phyloP scores from a whole-genome alignment of 2,329 filamentous ascomycete species.

The Talaromyces piceae region DNA sequence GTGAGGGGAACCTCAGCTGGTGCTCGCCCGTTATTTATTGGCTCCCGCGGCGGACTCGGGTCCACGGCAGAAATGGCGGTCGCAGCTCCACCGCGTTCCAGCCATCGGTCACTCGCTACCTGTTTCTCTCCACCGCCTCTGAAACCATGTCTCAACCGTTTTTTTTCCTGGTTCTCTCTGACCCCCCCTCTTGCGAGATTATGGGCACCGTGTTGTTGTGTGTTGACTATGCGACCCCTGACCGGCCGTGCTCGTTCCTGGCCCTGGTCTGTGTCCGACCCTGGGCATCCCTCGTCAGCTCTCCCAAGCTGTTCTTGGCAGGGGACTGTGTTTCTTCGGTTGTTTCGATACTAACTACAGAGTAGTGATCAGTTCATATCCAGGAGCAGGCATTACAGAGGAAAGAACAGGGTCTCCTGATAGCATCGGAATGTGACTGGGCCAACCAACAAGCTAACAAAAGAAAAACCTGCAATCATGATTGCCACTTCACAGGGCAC shows the following conservation, averaged over 20 bases:
- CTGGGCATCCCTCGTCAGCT: not conserved
- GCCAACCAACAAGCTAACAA: not conserved
- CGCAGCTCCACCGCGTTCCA: slow-evolving; percentile 2
- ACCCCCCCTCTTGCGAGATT: too few species aligned
- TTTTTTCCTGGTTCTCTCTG: too few species aligned
- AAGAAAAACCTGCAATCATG: not conserved
- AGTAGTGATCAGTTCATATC: too few species aligned
- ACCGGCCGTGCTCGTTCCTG: not conserved
- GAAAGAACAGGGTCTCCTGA: not conserved
- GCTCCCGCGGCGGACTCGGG: not conserved
- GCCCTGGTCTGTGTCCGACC: not conserved
- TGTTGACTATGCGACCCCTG: not conserved
- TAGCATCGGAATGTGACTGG: not conserved
- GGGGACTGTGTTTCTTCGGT: not conserved
- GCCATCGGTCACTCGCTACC: slow-evolving; percentile 3
- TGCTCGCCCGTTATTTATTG: not conserved
- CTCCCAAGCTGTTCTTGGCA: not conserved
- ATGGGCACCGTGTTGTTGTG: not conserved
- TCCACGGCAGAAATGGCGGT: not conserved
- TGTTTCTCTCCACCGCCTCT: slow-evolving; percentile 5
- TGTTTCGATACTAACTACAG: not conserved
- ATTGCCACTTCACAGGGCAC: not conserved
- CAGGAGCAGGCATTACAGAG: too few species aligned
- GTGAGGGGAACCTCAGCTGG: not conserved
- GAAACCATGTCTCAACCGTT: slow-evolving; percentile 11